Evolutionary conservation across 495 filamentous ascomycete genomes (phyloP).

Genomic region (Talaromyces ruber): DNA sequence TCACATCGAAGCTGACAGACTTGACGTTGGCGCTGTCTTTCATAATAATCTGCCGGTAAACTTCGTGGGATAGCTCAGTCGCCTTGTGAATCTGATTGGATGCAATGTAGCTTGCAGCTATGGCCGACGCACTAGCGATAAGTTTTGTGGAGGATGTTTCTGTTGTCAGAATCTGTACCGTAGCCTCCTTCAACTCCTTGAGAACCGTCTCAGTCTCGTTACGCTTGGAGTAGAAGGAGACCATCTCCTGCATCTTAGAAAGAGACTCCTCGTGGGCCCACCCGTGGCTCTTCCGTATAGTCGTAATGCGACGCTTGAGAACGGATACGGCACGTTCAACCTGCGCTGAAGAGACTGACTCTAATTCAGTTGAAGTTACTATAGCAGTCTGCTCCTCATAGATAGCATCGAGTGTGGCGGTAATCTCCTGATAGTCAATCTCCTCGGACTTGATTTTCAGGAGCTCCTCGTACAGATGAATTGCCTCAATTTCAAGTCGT

Average conservation of each 20-base stretch:
- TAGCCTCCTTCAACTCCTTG: conserved; percentile 22
- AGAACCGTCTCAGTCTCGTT: conserved; percentile 15
- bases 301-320: conserved; percentile 19
- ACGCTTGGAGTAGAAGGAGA: conserved; percentile 22
- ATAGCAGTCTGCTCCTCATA: conserved; percentile 25
- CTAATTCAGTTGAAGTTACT: conserved; percentile 9
- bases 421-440: conserved; percentile 23
- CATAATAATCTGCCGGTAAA: conserved; percentile 25
- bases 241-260: conserved; percentile 22
- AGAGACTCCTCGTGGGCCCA: conserved; percentile 31
- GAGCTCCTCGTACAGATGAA: conserved; percentile 23
- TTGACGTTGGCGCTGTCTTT: conserved; percentile 13
- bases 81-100: conserved; percentile 21
- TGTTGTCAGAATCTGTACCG: conserved; percentile 20
- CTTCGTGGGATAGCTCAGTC: conserved; percentile 20
- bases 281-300: conserved; percentile 20
- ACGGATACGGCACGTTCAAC: conserved; percentile 18
- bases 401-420: conserved; percentile 24
- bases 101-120: conserved; percentile 24
- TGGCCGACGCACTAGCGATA: conserved; percentile 21
- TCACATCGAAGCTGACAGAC: conserved; percentile 14
- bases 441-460: conserved; percentile 19
- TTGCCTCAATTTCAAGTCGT: conserved; percentile 24
- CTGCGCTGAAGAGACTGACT: conserved; percentile 17
- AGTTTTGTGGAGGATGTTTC: conserved; percentile 21